Conservation (phyloP, 2,329 filamentous ascomycete species). For the Fusarium ramigenum region DNA sequence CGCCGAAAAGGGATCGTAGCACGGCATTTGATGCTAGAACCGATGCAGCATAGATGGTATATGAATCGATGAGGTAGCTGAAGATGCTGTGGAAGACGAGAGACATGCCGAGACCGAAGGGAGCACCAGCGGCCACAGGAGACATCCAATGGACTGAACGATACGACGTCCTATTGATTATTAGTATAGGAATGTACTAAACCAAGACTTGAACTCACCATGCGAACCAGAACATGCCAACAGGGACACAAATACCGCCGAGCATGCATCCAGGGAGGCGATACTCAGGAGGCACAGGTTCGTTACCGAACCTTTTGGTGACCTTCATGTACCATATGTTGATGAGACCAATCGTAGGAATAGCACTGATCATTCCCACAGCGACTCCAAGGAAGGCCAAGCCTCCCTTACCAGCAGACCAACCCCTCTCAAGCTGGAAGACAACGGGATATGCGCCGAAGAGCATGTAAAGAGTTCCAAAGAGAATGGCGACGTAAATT, state of each 20-base stretch:
- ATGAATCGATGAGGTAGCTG: constrained; percentile 75
- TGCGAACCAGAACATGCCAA: constrained; percentile 72
- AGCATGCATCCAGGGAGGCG: constrained; percentile 69
- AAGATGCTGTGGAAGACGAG: constrained; percentile 71
- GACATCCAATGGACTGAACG: constrained; percentile 65
- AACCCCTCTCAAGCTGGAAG: constrained; percentile 66
- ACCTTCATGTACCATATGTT: constrained; percentile 62
- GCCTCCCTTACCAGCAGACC: constrained; percentile 65
- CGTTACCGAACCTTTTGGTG: constrained; percentile 55
- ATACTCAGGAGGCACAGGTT: constrained; percentile 69
- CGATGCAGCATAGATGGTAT: constrained; percentile 80
- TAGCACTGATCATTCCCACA: constrained; percentile 67
- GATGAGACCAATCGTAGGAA: constrained; percentile 60
- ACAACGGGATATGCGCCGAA: constrained; percentile 68
- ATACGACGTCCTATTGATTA: constrained; percentile 27
- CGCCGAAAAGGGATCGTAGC: constrained; percentile 33
- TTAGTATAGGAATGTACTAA: background rate
- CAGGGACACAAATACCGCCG: constrained; percentile 65
- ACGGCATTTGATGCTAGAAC: constrained; percentile 68
- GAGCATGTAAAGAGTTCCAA: constrained; percentile 63
- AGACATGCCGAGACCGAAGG: constrained; percentile 67
- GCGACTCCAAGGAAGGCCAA: constrained; percentile 73
- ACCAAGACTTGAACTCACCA: constrained; percentile 55
- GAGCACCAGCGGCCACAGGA: constrained; percentile 52
- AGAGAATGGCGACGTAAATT: constrained; percentile 69